Evolutionary conservation across 768 basidiomycete genomes (phyloP), one percentile per base, ranked within the genome.

Genomic region (Obba rivulosa): DNA sequence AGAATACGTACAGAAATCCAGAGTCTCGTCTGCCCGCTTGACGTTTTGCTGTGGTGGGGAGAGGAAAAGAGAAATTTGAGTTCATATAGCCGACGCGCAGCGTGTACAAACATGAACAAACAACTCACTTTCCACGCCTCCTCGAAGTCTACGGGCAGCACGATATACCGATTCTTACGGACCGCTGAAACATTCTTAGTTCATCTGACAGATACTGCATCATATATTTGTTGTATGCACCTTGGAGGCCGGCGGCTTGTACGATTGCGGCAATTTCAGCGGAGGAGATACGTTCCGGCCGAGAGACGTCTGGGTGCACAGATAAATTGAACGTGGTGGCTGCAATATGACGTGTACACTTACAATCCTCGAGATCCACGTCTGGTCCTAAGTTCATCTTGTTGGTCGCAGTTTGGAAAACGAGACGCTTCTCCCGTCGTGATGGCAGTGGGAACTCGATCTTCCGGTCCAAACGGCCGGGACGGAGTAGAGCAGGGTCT

Each of bases 381-480:
- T 99, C 96, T 3, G 93, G 92, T 4, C 92, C 86, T 36, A 99
- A 77, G 64, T 95, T 98, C 96, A 99, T 99, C 73, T 96, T 96
- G 59, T 76, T 74, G 4, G 96, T 97, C 41, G 92, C 88, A 9
- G 96, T 97, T 63, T 98, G 96, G 85, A 97, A 99, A 56, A 99
- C 92, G 21, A 99, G 71, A 43, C 96, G 90, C 63, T 94, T 87
- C 71, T 99, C 96, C 56, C 96, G 80, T 52, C 96, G 75, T 14
- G 91, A 90, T 28, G 96, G 96, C 34, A 89, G 74, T 3, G 96
- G 96, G 72, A 98, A 98, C 67, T 99, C 96, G 58, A 99, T 99
- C 75, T 99, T 99, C 60, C 96, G 76, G 69, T 99, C 96, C 11
- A 99, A 77, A 60, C 96, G 92, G 62, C 96, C 96, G 35, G 96